phyloP scores from a whole-genome alignment of 2,329 filamentous ascomycete genomes.

The Pseudogymnoascus sp. region DNA sequence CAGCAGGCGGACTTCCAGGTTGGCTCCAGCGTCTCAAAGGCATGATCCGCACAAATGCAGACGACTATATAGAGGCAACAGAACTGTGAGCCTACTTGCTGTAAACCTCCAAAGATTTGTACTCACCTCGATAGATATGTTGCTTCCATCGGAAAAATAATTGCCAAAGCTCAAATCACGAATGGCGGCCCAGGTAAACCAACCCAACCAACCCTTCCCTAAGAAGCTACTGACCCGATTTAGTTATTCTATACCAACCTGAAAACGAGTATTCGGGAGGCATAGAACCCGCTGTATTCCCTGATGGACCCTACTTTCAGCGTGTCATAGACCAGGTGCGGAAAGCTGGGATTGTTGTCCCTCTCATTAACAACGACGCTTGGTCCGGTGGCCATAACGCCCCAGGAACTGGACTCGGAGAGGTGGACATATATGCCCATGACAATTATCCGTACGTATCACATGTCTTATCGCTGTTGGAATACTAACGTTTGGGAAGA shows the following conservation, averaged over 20 bases:
- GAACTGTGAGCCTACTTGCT: constrained; percentile 34
- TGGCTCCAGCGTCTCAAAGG: constrained; percentile 64
- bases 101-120: not conserved
- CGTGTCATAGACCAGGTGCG: constrained; percentile 60
- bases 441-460: constrained; percentile 34
- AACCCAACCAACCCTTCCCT: not conserved
- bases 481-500: not conserved
- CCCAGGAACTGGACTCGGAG: constrained; percentile 14
- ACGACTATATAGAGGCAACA: constrained; percentile 56
- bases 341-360: constrained; percentile 61
- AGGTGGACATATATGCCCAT: constrained; percentile 23
- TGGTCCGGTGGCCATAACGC: constrained; percentile 10
- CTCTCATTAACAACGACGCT: constrained; percentile 67
- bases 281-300: constrained; percentile 36
- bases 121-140: constrained; percentile 43
- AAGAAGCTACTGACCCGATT: constrained; percentile 23
- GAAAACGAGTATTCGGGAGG: constrained; percentile 66
- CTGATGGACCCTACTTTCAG: constrained; percentile 59
- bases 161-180: constrained; percentile 70
- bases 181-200: constrained; percentile 54
- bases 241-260: constrained; percentile 65
- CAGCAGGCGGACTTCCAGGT: constrained; percentile 69
- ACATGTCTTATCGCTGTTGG: constrained; percentile 29
- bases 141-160: constrained; percentile 51
- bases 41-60: constrained; percentile 51